phyloP scores from a whole-genome alignment of 2,329 filamentous ascomycete genomes.

The Pseudogymnoascus sp. region DNA sequence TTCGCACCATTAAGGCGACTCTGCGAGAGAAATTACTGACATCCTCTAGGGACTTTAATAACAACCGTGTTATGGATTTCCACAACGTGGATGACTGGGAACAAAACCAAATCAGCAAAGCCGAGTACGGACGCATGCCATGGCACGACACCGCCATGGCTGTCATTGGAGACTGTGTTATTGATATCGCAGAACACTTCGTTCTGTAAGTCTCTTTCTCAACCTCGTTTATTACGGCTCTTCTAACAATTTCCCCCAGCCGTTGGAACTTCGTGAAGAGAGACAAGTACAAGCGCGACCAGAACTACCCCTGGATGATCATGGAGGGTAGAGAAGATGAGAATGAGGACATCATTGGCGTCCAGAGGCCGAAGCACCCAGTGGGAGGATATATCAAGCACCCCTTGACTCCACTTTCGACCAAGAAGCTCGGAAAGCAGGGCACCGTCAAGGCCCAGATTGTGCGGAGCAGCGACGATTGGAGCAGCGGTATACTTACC shows the following conservation, averaged over 20 bases:
- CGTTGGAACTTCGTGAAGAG: slow-evolving; percentile 97
- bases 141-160: slow-evolving; percentile 97
- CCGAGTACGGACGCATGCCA: slow-evolving; percentile 89
- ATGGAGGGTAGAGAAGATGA: slow-evolving; percentile 69
- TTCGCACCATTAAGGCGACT: neutral
- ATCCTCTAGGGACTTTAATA: slow-evolving; percentile 69
- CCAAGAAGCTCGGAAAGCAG: slow-evolving; percentile 55
- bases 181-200: slow-evolving; percentile 94
- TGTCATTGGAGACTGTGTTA: slow-evolving; percentile 79
- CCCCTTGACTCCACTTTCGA: slow-evolving; percentile 62
- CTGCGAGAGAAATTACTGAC: neutral
- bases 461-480: slow-evolving; percentile 85
- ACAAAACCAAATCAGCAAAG: slow-evolving; percentile 84
- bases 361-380: slow-evolving; percentile 83
- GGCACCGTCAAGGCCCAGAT: slow-evolving; percentile 78
- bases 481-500: slow-evolving; percentile 83
- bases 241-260: neutral
- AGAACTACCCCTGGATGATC: slow-evolving; percentile 76
- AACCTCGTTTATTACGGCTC: neutral
- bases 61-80: slow-evolving; percentile 95
- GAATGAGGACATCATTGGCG: slow-evolving; percentile 78
- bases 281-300: slow-evolving; percentile 93
- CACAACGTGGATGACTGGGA: slow-evolving; percentile 88
- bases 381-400: slow-evolving; percentile 84
- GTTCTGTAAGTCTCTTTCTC: slow-evolving; percentile 44